Percentiles rank a stretch among this genome's conserved stretches.
Conservation (phyloP, 1,139 yeast species). For the Blastobotrys buckinghamii region DNA sequence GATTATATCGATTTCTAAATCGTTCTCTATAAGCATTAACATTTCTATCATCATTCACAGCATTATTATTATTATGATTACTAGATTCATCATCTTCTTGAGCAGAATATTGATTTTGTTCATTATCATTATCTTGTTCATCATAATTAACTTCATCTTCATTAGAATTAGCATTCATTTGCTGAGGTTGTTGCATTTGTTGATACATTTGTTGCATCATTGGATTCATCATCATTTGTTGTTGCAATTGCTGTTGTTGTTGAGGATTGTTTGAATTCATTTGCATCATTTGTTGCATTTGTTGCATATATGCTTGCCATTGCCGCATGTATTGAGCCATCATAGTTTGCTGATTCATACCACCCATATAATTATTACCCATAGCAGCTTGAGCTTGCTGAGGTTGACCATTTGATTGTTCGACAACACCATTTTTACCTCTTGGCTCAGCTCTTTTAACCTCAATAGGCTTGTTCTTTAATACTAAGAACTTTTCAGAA, state of each 20-base stretch:
- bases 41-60: slow-evolving; percentile 17
- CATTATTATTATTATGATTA: not conserved
- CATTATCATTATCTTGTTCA: slow-evolving; percentile 6
- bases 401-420: slow-evolving; percentile 28
- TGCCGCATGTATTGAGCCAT: slow-evolving; percentile 86
- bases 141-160: slow-evolving; percentile 13
- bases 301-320: slow-evolving; percentile 62
- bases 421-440: slow-evolving; percentile 19
- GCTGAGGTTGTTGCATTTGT: slow-evolving; percentile 14
- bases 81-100: slow-evolving; percentile 14
- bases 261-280: slow-evolving; percentile 11
- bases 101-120: slow-evolving; percentile 15
- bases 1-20: slow-evolving; percentile 22
- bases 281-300: slow-evolving; percentile 35
- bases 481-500: slow-evolving; percentile 70
- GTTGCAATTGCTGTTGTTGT: slow-evolving; percentile 17
- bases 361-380: slow-evolving; percentile 32
- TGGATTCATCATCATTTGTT: slow-evolving; percentile 14
- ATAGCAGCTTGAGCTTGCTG: slow-evolving; percentile 20
- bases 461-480: slow-evolving; percentile 89
- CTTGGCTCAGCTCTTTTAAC: slow-evolving; percentile 98
- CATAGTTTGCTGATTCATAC: slow-evolving; percentile 77
- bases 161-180: slow-evolving; percentile 5
- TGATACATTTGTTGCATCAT: slow-evolving; percentile 21
- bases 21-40: slow-evolving; percentile 24